These are phyloP conservation scores for Naegleria gruberi DNA, from an alignment of 208 protist genomes.

Conservation along the genomic window DNA sequence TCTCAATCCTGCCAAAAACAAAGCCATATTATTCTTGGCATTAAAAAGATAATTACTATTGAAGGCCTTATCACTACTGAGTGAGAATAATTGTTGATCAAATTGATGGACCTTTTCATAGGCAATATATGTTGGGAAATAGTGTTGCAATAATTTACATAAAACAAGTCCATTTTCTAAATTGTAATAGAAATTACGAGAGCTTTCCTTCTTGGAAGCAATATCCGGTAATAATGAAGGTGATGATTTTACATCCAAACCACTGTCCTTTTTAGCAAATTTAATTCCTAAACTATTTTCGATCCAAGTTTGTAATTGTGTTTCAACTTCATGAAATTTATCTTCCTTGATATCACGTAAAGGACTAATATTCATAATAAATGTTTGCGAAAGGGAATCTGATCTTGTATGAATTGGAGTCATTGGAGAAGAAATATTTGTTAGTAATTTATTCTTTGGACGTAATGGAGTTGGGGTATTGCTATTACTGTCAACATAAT, in stretches of 20 bases:
- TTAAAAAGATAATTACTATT: not conserved
- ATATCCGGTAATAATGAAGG: not conserved
- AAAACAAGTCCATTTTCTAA: not conserved
- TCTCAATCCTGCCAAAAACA: not conserved
- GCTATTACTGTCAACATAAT: not conserved
- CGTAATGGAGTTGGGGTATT: not conserved
- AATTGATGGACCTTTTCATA: not conserved
- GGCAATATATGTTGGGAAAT: not conserved
- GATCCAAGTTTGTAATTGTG: not conserved
- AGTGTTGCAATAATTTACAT: not conserved
- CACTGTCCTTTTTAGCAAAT: not conserved
- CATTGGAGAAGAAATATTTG: not conserved
- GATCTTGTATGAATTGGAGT: not conserved
- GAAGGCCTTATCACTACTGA: not conserved
- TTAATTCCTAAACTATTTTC: not conserved
- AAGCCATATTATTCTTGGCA: not conserved
- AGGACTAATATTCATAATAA: not conserved
- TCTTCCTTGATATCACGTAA: not conserved
- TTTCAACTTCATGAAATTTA: not conserved
- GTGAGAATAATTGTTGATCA: not conserved
- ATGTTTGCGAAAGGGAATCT: not conserved
- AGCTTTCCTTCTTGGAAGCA: not conserved
- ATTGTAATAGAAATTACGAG: constrained; percentile 4
- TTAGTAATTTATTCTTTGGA: not conserved
- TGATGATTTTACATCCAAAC: not conserved